Conservation (phyloP, 306 rosid species). For the Senna siamea region DNA sequence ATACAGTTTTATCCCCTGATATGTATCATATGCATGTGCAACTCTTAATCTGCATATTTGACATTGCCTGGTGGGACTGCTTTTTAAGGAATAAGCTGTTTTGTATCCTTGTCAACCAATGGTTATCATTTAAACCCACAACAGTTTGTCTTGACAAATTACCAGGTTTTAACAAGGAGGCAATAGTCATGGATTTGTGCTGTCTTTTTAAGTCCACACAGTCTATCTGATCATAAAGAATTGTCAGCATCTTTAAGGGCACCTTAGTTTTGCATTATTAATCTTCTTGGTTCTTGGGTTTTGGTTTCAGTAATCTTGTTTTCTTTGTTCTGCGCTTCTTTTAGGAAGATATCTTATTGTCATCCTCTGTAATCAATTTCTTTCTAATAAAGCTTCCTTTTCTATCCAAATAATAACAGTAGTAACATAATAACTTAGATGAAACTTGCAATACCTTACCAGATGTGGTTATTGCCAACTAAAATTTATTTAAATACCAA, state of each 20-base stretch:
- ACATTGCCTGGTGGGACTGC: no score
- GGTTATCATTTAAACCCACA: no score
- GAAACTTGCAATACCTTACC: constrained; percentile 1
- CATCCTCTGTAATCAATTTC: not conserved
- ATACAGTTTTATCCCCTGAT: not conserved
- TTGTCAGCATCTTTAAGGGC: not conserved
- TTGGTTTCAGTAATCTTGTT: not conserved
- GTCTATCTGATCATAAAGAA: not conserved
- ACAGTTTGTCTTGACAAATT: no score
- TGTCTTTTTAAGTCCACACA: not conserved
- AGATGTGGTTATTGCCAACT: constrained; percentile 12
- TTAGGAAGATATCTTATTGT: not conserved
- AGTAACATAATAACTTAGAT: not conserved
- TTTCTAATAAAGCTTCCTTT: not conserved
- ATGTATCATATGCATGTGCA: no score
- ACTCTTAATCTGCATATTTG: no score
- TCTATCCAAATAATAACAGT: not conserved
- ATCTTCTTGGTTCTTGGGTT: not conserved
- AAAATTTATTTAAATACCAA: not conserved
- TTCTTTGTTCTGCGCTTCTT: not conserved
- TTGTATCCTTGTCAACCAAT: no score
- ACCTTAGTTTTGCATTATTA: not conserved
- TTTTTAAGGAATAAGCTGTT: no score
- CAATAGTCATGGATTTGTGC: no score
- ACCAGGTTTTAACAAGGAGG: no score